phyloP scores from a whole-genome alignment of 2,329 filamentous ascomycete species.

The Botrytis pseudocinerea region DNA sequence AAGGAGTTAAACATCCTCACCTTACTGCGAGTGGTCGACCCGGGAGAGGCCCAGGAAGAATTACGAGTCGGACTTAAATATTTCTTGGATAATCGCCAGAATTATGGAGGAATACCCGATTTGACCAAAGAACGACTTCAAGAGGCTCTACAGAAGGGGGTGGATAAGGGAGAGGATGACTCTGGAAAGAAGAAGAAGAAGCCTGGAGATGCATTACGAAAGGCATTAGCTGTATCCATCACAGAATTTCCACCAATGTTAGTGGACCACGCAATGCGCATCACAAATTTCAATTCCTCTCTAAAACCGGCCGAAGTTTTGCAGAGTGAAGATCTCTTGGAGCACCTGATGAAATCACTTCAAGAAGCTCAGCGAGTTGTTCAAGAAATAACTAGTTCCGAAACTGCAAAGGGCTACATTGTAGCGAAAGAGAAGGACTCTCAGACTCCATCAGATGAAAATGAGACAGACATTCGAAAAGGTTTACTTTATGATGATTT shows the following conservation, averaged over 20 bases:
- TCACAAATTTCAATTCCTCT: slow-evolving; percentile 67
- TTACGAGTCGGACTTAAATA: slow-evolving; percentile 77
- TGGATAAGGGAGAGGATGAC: slow-evolving; percentile 57
- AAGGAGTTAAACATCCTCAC: slow-evolving; percentile 78
- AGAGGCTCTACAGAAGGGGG: slow-evolving; percentile 65
- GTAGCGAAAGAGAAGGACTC: slow-evolving; percentile 65
- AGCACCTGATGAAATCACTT: slow-evolving; percentile 67
- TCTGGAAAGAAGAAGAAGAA: slow-evolving; percentile 70
- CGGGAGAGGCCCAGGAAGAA: slow-evolving; percentile 81
- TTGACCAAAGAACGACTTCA: slow-evolving; percentile 73
- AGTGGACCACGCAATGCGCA: slow-evolving; percentile 79
- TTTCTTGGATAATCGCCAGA: slow-evolving; percentile 78
- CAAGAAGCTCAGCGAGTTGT: slow-evolving; percentile 70
- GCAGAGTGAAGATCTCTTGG: slow-evolving; percentile 62
- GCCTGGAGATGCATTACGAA: slow-evolving; percentile 72
- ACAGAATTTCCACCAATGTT: slow-evolving; percentile 86
- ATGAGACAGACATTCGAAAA: slow-evolving; percentile 43
- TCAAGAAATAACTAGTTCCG: slow-evolving; percentile 64
- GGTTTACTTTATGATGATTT: slow-evolving; percentile 85
- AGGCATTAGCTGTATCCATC: slow-evolving; percentile 78
- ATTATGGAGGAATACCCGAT: slow-evolving; percentile 72
- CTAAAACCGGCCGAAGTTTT: slow-evolving; percentile 69
- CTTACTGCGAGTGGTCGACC: slow-evolving; percentile 75
- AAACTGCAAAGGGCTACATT: slow-evolving; percentile 78
- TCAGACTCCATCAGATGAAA: slow-evolving; percentile 34